Conservation (phyloP, 2,329 filamentous ascomycete species). For the Fusarium zealandicum region DNA sequence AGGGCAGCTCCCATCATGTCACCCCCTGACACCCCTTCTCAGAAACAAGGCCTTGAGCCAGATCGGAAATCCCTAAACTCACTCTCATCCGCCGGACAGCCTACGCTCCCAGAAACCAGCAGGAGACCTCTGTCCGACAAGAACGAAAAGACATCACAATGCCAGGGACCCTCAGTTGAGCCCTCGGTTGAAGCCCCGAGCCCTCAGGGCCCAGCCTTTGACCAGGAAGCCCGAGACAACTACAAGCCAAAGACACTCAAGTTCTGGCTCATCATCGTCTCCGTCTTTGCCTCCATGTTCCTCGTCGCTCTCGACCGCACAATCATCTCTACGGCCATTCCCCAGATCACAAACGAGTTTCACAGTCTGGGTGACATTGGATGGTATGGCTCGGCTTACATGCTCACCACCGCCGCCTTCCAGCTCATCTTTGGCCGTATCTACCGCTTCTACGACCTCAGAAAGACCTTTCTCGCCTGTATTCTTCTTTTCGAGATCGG, state of each 20-base stretch:
- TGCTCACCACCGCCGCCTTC: constrained; percentile 64
- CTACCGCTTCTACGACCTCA: constrained; percentile 61
- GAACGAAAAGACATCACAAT: neutral
- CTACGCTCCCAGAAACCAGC: neutral
- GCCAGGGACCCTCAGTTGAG: constrained; percentile 9
- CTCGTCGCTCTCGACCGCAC: constrained; percentile 65
- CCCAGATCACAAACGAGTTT: constrained; percentile 64
- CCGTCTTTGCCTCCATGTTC: constrained; percentile 63
- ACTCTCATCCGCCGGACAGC: constrained; percentile 29
- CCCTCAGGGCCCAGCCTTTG: constrained; percentile 23
- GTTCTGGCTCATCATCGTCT: constrained; percentile 63
- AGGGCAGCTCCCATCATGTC: constrained; percentile 19
- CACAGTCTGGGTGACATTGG: constrained; percentile 66
- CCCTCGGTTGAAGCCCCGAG: constrained; percentile 28
- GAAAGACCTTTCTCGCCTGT: constrained; percentile 55
- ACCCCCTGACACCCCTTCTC: neutral
- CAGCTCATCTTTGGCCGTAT: constrained; percentile 62
- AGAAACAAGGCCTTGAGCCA: constrained; percentile 1
- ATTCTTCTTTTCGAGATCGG: constrained; percentile 63
- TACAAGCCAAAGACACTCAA: constrained; percentile 60
- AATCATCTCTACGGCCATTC: constrained; percentile 64
- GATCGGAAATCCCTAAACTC: constrained; percentile 30
- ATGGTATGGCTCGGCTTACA: constrained; percentile 69
- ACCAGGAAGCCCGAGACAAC: constrained; percentile 49
- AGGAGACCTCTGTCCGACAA: neutral